These are phyloP conservation scores for Diplocarpon rosae DNA, from an alignment of 2,329 filamentous ascomycete species.

Conservation along the genomic window DNA sequence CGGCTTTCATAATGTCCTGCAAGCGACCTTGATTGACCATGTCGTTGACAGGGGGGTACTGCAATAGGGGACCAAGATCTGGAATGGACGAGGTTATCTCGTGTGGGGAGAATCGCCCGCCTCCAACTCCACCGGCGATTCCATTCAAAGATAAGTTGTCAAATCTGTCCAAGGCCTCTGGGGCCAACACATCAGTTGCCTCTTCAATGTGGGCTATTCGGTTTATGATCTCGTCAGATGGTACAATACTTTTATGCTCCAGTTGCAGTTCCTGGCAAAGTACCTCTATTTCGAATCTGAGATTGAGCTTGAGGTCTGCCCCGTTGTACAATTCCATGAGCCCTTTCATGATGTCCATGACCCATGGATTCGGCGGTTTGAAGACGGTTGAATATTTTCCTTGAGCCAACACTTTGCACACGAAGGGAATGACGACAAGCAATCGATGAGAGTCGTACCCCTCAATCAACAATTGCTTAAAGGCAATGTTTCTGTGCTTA, in stretches of 20 bases:
- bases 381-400: conserved; percentile 80
- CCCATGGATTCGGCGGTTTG: conserved; percentile 89
- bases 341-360: conserved; percentile 89
- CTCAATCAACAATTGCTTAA: conserved; percentile 90
- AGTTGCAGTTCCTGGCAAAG: conserved; percentile 84
- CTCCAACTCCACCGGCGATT: conserved; percentile 55
- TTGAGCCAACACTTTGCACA: conserved; percentile 88
- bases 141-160: conserved; percentile 72
- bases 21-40: conserved; percentile 60
- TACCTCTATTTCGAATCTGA: conserved; percentile 98
- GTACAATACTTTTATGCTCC: conserved; percentile 87
- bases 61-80: conserved; percentile 68
- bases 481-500: conserved; percentile 91
- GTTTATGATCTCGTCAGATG: conserved; percentile 75
- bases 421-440: conserved; percentile 89
- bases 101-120: conserved; percentile 64
- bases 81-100: conserved; percentile 72
- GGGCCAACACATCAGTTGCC: conserved; percentile 40
- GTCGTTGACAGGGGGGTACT: conserved; percentile 71
- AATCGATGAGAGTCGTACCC: conserved; percentile 87
- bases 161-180: conserved; percentile 68
- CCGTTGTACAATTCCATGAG: conserved; percentile 90
- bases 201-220: conserved; percentile 53
- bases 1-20: conserved; percentile 69
- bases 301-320: conserved; percentile 86